Percentiles rank a stretch among this genome's conserved stretches.
Evolutionary conservation across 2,329 filamentous ascomycete species (phyloP).

Genomic region (Ophiocordyceps camponoti-saundersi): DNA sequence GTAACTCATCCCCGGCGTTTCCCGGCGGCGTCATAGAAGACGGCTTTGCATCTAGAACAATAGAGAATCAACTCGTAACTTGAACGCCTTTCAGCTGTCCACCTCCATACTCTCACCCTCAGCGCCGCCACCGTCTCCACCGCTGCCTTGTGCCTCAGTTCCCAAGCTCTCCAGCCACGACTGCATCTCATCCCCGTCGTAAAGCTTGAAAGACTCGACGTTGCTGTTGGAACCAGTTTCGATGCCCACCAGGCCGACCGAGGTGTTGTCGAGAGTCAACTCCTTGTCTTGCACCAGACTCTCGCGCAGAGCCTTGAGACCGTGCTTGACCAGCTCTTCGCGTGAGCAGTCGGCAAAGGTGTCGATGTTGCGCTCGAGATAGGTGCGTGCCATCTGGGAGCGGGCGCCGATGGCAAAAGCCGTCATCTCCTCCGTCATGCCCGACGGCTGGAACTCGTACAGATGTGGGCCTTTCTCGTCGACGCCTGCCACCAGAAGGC

Average conservation of each 20-base stretch:
- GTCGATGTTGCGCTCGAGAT: slow-evolving; percentile 83
- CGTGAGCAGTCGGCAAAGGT: slow-evolving; percentile 58
- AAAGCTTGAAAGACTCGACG: slow-evolving; percentile 73
- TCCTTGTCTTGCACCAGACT: slow-evolving; percentile 94
- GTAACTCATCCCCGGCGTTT: background rate
- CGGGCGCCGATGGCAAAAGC: slow-evolving; percentile 92
- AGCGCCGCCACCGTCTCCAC: slow-evolving; percentile 20
- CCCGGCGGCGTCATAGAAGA: background rate
- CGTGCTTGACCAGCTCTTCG: slow-evolving; percentile 83
- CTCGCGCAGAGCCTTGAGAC: slow-evolving; percentile 82
- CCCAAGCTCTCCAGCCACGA: slow-evolving; percentile 67
- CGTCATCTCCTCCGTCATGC: slow-evolving; percentile 92
- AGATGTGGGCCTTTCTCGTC: slow-evolving; percentile 89
- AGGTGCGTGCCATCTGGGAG: slow-evolving; percentile 94
- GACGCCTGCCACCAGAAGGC: slow-evolving; percentile 79
- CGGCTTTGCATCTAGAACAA: background rate
- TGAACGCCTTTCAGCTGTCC: slow-evolving; percentile 11
- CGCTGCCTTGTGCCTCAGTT: slow-evolving; percentile 17
- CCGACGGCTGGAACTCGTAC: slow-evolving; percentile 94
- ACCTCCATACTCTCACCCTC: slow-evolving; percentile 17
- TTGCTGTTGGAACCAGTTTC: slow-evolving; percentile 32
- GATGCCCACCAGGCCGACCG: slow-evolving; percentile 66
- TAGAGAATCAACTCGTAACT: background rate
- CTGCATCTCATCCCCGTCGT: slow-evolving; percentile 75
- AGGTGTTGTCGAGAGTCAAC: slow-evolving; percentile 92